A percentile compares a stretch with the other conserved stretches of the same genome.
These are phyloP conservation scores for Plectranthus barbatus DNA, from an alignment of 257 asterid species.

Conservation along the genomic window DNA sequence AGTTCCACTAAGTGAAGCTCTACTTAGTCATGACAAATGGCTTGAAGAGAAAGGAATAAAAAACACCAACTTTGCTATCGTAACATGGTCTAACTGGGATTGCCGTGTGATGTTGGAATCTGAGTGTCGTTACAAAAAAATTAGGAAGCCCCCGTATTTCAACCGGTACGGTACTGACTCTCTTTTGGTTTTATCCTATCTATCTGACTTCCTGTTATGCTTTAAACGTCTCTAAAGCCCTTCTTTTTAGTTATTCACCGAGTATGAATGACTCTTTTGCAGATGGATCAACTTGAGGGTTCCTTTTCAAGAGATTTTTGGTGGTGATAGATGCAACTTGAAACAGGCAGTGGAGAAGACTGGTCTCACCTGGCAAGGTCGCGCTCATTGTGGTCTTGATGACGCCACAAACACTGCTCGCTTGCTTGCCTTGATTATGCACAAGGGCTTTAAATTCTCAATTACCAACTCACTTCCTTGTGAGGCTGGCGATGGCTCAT, in stretches of 20 bases:
- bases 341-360: slow-evolving; percentile 83
- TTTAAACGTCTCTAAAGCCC: background rate
- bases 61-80: slow-evolving; percentile 71
- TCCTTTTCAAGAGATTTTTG: slow-evolving; percentile 70
- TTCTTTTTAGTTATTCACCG: background rate
- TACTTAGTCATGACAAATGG: slow-evolving; percentile 83
- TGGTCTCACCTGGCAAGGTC: slow-evolving; percentile 86
- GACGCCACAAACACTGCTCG: slow-evolving; percentile 92
- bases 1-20: slow-evolving; percentile 73
- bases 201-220: background rate
- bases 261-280: slow-evolving; percentile 14
- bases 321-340: slow-evolving; percentile 65
- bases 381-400: slow-evolving; percentile 88
- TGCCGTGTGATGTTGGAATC: slow-evolving; percentile 95
- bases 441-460: slow-evolving; percentile 57
- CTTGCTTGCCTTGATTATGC: slow-evolving; percentile 57
- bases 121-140: slow-evolving; percentile 73
- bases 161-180: slow-evolving; percentile 39
- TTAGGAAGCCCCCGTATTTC: slow-evolving; percentile 81
- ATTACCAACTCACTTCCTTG: slow-evolving; percentile 56
- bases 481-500: slow-evolving; percentile 35
- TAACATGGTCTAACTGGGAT: slow-evolving; percentile 96
- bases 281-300: slow-evolving; percentile 91
- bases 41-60: slow-evolving; percentile 75
- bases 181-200: background rate